Conservation (phyloP, 805 yeast species). For the Nakazawaea ambrosiae region DNA sequence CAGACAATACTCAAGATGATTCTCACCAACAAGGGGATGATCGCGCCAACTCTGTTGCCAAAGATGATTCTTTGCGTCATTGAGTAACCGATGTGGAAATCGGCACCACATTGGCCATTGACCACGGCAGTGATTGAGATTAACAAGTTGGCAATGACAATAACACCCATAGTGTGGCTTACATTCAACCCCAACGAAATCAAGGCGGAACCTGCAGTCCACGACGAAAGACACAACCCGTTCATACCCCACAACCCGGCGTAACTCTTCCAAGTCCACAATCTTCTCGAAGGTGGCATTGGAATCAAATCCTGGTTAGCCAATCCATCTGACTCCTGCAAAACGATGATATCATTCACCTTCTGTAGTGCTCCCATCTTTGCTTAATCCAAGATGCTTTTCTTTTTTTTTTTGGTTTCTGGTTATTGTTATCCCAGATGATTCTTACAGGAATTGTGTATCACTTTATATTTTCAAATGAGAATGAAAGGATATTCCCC, state of each 20-base stretch:
- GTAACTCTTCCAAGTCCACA: conserved; percentile 25
- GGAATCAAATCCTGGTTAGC: conserved; percentile 27
- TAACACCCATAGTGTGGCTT: conserved; percentile 33
- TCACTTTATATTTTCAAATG: too few species aligned
- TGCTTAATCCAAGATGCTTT: neutral
- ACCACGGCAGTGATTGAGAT: conserved; percentile 20
- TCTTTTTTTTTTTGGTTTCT: neutral
- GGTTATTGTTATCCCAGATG: too few species aligned
- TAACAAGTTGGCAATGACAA: conserved; percentile 34
- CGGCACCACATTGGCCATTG: conserved; percentile 16
- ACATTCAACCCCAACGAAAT: conserved; percentile 34
- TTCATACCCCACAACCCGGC: conserved; percentile 18
- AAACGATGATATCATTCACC: conserved; percentile 1
- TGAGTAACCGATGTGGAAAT: conserved; percentile 35
- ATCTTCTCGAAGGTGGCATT: conserved; percentile 28
- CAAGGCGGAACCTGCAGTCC: conserved; percentile 36
- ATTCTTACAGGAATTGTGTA: too few species aligned
- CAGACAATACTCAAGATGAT: conserved; percentile 18
- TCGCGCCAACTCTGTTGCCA: conserved; percentile 35
- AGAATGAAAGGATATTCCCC: too few species aligned
- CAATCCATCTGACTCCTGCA: conserved; percentile 4
- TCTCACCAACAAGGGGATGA: conserved; percentile 32
- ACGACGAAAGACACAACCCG: conserved; percentile 37
- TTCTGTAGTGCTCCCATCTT: conserved; percentile 1
- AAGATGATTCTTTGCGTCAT: conserved; percentile 37